Evolutionary conservation across 2,329 filamentous ascomycete species (phyloP).

Genomic region (Plectosphaerella plurivora): DNA sequence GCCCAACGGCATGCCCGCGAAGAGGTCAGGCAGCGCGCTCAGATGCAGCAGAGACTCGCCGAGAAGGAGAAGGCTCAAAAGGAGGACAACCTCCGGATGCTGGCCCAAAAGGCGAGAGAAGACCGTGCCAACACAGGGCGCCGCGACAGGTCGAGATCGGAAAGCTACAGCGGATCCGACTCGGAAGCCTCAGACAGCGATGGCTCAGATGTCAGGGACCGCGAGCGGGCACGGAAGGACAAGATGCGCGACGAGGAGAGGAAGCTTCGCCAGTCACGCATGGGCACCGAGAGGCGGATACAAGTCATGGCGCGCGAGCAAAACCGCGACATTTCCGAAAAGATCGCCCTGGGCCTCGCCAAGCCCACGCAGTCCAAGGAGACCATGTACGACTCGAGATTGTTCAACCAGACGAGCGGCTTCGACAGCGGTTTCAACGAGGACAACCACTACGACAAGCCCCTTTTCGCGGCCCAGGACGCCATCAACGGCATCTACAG

Average conservation of each 20-base stretch:
- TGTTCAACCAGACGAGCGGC: constrained; percentile 92
- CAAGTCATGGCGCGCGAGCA: constrained; percentile 94
- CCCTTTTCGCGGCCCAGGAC: constrained; percentile 91
- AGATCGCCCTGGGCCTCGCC: constrained; percentile 88
- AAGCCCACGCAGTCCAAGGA: constrained; percentile 92
- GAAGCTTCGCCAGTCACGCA: constrained; percentile 86
- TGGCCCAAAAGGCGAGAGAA: constrained; percentile 89
- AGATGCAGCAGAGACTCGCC: constrained; percentile 93
- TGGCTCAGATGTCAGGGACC: constrained; percentile 66
- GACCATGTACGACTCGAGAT: constrained; percentile 91
- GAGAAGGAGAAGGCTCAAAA: constrained; percentile 96
- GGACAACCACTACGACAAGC: constrained; percentile 96
- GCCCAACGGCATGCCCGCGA: constrained; percentile 93
- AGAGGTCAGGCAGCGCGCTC: constrained; percentile 84
- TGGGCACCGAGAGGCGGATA: constrained; percentile 88
- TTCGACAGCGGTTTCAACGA: constrained; percentile 94
- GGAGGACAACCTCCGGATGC: constrained; percentile 80
- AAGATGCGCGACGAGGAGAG: constrained; percentile 78
- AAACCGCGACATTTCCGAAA: constrained; percentile 94
- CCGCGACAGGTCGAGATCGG: constrained; percentile 30
- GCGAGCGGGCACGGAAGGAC: constrained; percentile 74
- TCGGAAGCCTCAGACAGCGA: constrained; percentile 52
- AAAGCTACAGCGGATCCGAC: constrained; percentile 49
- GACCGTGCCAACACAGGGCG: constrained; percentile 53
- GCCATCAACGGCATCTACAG: constrained; percentile 93